A percentile compares a stretch with the other conserved stretches of the same genome.
These are phyloP conservation scores for Termitomyces heimii DNA, from an alignment of 768 basidiomycete genomes.

Conservation along the genomic window DNA sequence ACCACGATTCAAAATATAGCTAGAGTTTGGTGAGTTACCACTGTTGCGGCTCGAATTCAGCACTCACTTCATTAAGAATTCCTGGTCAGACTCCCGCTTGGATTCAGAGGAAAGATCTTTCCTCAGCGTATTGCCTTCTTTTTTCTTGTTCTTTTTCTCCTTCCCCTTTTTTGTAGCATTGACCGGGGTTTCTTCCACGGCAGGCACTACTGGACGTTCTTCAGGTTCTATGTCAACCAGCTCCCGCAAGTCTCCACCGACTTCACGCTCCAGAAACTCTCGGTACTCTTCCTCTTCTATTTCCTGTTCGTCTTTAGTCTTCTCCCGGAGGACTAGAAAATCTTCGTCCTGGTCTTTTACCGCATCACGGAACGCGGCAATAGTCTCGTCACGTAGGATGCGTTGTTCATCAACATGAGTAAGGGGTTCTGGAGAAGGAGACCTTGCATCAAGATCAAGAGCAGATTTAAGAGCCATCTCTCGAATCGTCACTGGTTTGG, in stretches of 20 bases:
- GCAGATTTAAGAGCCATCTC: slow-evolving; percentile 63
- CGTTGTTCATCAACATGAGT: slow-evolving; percentile 73
- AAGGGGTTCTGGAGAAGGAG: slow-evolving; percentile 50
- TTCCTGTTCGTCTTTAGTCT: slow-evolving; percentile 71
- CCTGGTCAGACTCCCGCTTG: slow-evolving; percentile 69
- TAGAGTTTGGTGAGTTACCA: slow-evolving; percentile 22
- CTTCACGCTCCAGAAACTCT: slow-evolving; percentile 74
- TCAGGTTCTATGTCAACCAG: slow-evolving; percentile 53
- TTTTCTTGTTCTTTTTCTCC: slow-evolving; percentile 33
- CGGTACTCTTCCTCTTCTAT: slow-evolving; percentile 83
- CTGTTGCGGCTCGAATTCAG: background rate
- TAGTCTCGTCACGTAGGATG: slow-evolving; percentile 72
- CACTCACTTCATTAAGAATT: slow-evolving; percentile 85
- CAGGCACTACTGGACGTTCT: background rate
- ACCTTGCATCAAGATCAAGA: slow-evolving; percentile 46
- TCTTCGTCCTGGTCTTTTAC: slow-evolving; percentile 31
- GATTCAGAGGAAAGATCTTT: slow-evolving; percentile 23
- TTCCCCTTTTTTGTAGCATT: slow-evolving; percentile 36
- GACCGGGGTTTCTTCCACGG: slow-evolving; percentile 18
- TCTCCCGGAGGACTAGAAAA: slow-evolving; percentile 68
- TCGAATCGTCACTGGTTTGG: slow-evolving; percentile 71
- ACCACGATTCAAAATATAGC: slow-evolving; percentile 95
- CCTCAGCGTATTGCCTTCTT: slow-evolving; percentile 25
- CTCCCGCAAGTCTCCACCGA: slow-evolving; percentile 65
- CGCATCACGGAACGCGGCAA: slow-evolving; percentile 68